A percentile compares a stretch with the other conserved stretches of the same genome.
Evolutionary conservation across 352 stramenopile genomes (phyloP).

Genomic region (Globisporangium lucens): DNA sequence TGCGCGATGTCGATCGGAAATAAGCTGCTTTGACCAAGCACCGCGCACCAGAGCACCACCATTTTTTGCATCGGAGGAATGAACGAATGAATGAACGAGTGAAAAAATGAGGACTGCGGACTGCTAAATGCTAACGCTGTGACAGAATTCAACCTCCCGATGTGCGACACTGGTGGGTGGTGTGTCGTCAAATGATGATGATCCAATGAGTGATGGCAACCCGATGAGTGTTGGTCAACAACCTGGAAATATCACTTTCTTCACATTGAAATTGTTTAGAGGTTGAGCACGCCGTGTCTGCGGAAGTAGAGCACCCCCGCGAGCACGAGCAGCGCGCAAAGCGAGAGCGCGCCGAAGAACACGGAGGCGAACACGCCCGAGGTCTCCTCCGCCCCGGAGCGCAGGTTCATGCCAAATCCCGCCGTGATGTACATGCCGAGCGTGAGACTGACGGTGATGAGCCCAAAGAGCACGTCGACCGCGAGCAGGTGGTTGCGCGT

Average conservation of each 20-base stretch:
- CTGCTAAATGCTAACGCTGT: not conserved
- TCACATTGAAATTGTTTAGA: not conserved
- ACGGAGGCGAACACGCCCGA: conserved; percentile 37
- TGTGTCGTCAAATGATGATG: too few relatives aligned
- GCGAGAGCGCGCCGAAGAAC: conserved; percentile 26
- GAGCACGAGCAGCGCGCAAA: conserved; percentile 33
- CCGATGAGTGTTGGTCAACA: not conserved
- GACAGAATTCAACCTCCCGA: too few relatives aligned
- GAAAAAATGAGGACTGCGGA: not conserved
- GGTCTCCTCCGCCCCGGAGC: conserved; percentile 26
- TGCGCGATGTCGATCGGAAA: not conserved
- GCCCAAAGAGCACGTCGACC: conserved; percentile 55
- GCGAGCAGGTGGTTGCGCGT: conserved; percentile 62
- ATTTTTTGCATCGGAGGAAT: not conserved
- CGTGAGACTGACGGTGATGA: conserved; percentile 53
- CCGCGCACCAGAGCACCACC: not conserved
- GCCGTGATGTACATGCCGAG: conserved; percentile 57
- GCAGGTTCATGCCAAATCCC: conserved; percentile 66
- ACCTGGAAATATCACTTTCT: not conserved
- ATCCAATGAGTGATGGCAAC: not conserved
- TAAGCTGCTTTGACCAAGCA: not conserved
- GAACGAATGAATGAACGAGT: too few relatives aligned
- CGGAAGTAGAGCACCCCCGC: conserved; percentile 12
- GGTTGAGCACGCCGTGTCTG: conserved; percentile 12
- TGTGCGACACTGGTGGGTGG: too few relatives aligned